Evolutionary conservation across 208 protist species (phyloP), one percentile per base, ranked within the genome.

Genomic region (Jaenimonas drosophilae): DNA sequence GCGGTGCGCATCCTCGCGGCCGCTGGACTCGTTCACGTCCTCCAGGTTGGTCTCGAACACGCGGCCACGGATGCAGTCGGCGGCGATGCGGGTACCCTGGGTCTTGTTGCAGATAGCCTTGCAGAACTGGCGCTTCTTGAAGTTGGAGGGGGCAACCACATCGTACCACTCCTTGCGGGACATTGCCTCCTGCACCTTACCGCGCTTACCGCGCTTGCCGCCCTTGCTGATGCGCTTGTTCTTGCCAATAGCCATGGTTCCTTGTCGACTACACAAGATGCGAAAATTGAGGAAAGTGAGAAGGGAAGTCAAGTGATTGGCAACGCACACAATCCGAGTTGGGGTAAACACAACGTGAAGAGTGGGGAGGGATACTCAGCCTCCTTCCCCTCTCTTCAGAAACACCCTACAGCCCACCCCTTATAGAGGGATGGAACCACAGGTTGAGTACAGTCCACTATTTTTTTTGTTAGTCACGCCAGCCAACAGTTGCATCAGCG

Each of bases 111-210:
- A 96, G 59, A 96, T 87, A 41, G 97, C 99, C 85, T 98, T 97
- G 55, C 94, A 81, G 54, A 98, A 83, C 50, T 92, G 66, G 52
- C 95, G 89, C n/a, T 79, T 78, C 46, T 68, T 70, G 89, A 99
- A 99, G 53, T 90, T 85, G 31, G 74, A 57, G 34, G 98, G 98
- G 7, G 97, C 97, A 59, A 97, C 95, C 37, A 99, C 81, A 53
- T 98, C 86, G 71, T 98, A 99, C 98, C 98, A 99, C 62, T 99
- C 97, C 88, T 99, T 99, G 66, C 89, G 87, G 54, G 91, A 64
- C 91, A 99, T 99, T 54, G 97, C 82, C 58, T 99, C 97, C 62
- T 91, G 66, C 28, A 71, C 70, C 73, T 96, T 95, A 5, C 81
- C 70, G 71, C 85, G 89, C 62, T 88, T 88, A 39, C 83, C 83